Base-by-base conservation (phyloP, 2,329 filamentous ascomycete species). In the Sporothrix inflata region DNA sequence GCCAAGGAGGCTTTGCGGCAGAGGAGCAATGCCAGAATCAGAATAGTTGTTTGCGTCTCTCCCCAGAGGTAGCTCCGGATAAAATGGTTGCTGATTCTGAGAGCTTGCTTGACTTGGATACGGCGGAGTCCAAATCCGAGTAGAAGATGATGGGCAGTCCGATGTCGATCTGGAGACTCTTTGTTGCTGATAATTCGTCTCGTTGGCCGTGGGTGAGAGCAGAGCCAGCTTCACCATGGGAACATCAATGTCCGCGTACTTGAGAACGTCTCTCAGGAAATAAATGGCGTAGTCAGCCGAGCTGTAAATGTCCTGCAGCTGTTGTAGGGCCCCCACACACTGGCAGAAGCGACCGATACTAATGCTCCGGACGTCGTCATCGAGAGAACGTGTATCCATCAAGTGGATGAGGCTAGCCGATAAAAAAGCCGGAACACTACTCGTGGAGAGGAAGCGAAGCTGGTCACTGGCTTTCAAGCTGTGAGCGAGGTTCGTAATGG, bases 221-320 rank as follows among this genome's bases (percentile, higher is more conserved):
- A 53, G n/a, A 11, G 49, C 49, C 49, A 53, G 49, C 49, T 8
- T 53, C 49, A 53, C 49, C 49, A 53, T 24, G 49, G 49, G 49
- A 1, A 53, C 49, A 24, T 53, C 49, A n/a, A 53, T 53, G 7
- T 53, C 24, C 1, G 49, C 49, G n/a, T 53, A 24, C n/a, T 53
- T 53, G 2, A 53, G n/a, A 3, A 53, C 49, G 21, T 53, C 49
- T 11, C 49, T 21, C n/a, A 53, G 4, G 6, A 53, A 53, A 53
- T 53, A 53, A n/a, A 53, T 53, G 49, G 49, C 65, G 42, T 63
- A 69, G 14, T 57, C 55, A 4, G 63, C 71, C 21, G 65, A 53
- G 12, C 53, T 49, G 34, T 69, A 72, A 30, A 65, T 72, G n/a
- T 69, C 53, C 42, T 63, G 63, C 19, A 72, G 51, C 19, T 69